Base-by-base conservation (phyloP, 2,329 filamentous ascomycete species). In the Fusarium sp. region DNA sequence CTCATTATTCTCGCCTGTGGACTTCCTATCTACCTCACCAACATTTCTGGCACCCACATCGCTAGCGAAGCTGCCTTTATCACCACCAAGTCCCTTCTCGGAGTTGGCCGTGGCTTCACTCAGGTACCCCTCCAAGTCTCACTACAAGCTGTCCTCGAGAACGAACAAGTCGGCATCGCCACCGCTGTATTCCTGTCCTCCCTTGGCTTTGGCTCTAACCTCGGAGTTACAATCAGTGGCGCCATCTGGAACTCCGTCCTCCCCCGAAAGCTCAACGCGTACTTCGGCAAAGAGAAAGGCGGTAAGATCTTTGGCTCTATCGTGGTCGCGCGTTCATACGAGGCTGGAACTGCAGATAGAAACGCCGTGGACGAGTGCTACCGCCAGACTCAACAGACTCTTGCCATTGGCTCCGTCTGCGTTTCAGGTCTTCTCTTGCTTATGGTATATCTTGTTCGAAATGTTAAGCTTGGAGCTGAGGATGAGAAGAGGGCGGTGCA, bases 241-340 rank as follows among this genome's bases (percentile, higher is more conserved):
- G 70, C 67, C 3, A 71, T 73, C 2, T 73, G 70, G 70, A 73
- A 73, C 42, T 73, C 70, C 1, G 45, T 73, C 0, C 60, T 73
- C 3, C 70, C 70, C 0, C 42, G 57, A 1, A 73, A 73, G 0
- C 67, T 73, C 1, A 41, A 54, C 1, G 37, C 56, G 0, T 33
- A 71, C 7, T 73, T 73, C 10, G 67, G 64, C 2, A 37, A 45
- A 2, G 58, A 60, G 0, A 42, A 58, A 5, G 69, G 69, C 0
- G 45, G 62, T 15, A 70, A 60, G 12, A 72, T 72, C 9, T 72
- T 72, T 35, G 62, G 70, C 0, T 67, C 61, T 0, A 72, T 72
- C 2, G 70, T 72, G 2, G 62, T 73, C 4, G 70, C 70, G 3
- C 58, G 61, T 23, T 32, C 54, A 2, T 72, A 72, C 5, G 35